Evolutionary conservation across 331 rosid genomes (phyloP).

Genomic region (Ulmus americana): DNA sequence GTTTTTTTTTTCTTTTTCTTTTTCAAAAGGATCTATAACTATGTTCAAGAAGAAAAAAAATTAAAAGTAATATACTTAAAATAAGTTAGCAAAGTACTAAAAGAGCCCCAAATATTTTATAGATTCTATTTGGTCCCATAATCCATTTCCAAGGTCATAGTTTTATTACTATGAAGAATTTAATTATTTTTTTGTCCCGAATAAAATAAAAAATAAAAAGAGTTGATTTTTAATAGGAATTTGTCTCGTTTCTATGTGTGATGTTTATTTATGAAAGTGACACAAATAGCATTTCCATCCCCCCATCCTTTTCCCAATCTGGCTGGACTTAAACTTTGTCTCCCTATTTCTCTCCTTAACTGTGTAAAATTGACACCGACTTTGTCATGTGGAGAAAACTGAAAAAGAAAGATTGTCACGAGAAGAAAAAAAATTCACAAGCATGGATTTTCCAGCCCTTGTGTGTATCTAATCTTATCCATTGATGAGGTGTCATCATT

Average conservation of each 20-base stretch:
- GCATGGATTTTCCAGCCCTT: background rate
- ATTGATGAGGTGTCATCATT: background rate
- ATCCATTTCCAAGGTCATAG: background rate
- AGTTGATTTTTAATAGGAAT: no score
- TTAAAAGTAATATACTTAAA: background rate
- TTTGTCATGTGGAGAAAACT: background rate
- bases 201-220: no score
- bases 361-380: background rate
- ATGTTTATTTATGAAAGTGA: background rate
- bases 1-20: no score
- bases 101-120: background rate
- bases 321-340: background rate
- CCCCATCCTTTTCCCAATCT: background rate
- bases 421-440: background rate
- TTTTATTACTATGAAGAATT: background rate
- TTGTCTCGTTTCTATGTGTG: no score
- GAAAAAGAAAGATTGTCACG: conserved; percentile 4
- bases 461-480: background rate
- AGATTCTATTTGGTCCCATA: conserved; percentile 2
- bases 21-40: background rate
- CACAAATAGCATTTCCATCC: background rate
- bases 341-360: background rate
- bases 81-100: background rate
- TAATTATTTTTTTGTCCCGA: no score
- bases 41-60: background rate